A percentile compares a stretch with the other conserved stretches of the same genome.
Conservation (phyloP, 768 basidiomycete genomes). For the Boletus bicolor region DNA sequence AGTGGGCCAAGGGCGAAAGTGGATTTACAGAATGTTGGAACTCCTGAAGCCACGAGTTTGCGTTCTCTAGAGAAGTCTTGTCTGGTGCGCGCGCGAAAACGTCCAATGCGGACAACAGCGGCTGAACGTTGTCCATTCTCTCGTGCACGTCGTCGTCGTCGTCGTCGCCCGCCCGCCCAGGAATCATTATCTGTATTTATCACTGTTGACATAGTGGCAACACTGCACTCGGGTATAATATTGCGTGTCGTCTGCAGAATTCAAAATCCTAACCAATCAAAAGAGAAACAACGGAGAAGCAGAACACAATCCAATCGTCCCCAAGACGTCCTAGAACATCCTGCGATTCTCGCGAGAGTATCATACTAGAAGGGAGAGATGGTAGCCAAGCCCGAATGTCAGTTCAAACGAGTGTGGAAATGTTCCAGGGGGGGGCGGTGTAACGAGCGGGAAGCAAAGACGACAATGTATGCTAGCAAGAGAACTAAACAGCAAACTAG, state of each 20-base stretch:
- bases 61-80: constrained; percentile 75
- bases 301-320: constrained; percentile 25
- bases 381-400: constrained; percentile 51
- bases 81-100: constrained; percentile 83
- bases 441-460: constrained; percentile 32
- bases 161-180: constrained; percentile 6
- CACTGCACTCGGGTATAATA: constrained; percentile 31
- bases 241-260: constrained; percentile 19
- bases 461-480: constrained; percentile 44
- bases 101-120: constrained; percentile 70
- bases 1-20: constrained; percentile 62
- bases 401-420: constrained; percentile 56
- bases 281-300: constrained; percentile 1
- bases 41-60: constrained; percentile 95
- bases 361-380: constrained; percentile 48
- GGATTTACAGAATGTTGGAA: constrained; percentile 98
- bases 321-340: constrained; percentile 20
- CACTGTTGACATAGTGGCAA: constrained; percentile 35
- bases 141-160: constrained; percentile 10
- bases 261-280: constrained; percentile 18
- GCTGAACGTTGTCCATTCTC: constrained; percentile 65
- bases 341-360: constrained; percentile 33
- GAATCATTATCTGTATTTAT: constrained; percentile 29
- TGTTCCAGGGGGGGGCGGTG: constrained; percentile 39
- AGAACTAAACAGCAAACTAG: constrained; percentile 36